Evolutionary conservation across 164 flowering plant genomes (phyloP).

Genomic region (Echeveria elegans): DNA sequence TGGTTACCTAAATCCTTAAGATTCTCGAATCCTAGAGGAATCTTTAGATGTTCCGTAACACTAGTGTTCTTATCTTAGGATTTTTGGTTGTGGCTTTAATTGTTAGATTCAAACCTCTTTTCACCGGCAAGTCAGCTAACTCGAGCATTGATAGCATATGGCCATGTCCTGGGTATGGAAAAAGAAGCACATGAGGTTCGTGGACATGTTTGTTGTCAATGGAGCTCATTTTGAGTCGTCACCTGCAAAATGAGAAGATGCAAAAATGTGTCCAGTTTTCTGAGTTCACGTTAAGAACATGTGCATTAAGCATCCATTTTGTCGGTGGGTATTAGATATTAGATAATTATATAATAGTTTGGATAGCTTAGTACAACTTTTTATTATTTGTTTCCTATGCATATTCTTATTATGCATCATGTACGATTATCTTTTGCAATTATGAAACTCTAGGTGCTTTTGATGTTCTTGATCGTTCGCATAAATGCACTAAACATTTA

Average conservation of each 20-base stretch:
- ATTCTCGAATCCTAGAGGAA: slow-evolving; percentile 50
- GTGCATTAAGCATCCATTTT: too few species aligned
- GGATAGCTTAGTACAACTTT: too few species aligned
- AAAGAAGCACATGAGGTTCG: neutral
- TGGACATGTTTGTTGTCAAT: neutral
- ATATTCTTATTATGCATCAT: too few species aligned
- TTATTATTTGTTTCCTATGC: too few species aligned
- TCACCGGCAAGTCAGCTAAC: slow-evolving; percentile 36
- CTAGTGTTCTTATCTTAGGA: slow-evolving; percentile 32
- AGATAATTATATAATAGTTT: too few species aligned
- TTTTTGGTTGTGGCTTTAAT: slow-evolving; percentile 53
- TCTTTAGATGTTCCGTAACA: slow-evolving; percentile 34
- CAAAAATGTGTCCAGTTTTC: too few species aligned
- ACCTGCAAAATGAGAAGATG: neutral
- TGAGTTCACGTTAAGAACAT: too few species aligned
- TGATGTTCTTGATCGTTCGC: too few species aligned
- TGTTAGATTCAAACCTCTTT: slow-evolving; percentile 33
- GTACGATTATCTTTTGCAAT: too few species aligned
- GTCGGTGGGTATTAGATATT: too few species aligned
- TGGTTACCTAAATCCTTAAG: slow-evolving; percentile 30
- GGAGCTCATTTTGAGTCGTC: neutral
- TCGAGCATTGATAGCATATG: slow-evolving; percentile 17
- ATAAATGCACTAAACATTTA: too few species aligned
- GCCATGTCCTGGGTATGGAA: slow-evolving; percentile 3
- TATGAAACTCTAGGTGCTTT: too few species aligned